Evolutionary conservation across 306 rosid species (phyloP).

Genomic region (Pterocarpus macrocarpus): DNA sequence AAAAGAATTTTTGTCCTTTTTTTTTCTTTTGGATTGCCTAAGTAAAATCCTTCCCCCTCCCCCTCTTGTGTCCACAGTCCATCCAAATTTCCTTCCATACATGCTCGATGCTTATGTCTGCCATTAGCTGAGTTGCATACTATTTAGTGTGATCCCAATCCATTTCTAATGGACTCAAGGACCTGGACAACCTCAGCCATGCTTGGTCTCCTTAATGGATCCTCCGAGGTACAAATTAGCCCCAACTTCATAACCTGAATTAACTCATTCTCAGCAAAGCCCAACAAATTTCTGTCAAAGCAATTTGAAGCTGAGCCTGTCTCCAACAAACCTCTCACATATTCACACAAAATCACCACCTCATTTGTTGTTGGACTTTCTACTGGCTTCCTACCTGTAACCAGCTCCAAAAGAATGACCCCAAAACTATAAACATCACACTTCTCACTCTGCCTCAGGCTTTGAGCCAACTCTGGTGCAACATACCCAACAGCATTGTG

Average conservation of each 20-base stretch:
- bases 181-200: conserved; percentile 99
- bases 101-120: background rate
- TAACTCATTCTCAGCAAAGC: conserved; percentile 84
- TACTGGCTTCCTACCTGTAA: conserved; percentile 95
- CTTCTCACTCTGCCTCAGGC: conserved; percentile 87
- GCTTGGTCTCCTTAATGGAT: conserved; percentile 91
- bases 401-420: conserved; percentile 91
- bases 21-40: conserved; percentile 39
- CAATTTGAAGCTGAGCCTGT: conserved; percentile 83
- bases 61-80: conserved; percentile 34
- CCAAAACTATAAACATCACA: conserved; percentile 97
- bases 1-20: conserved; percentile 56
- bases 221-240: conserved; percentile 86
- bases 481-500: conserved; percentile 92
- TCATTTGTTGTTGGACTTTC: conserved; percentile 86
- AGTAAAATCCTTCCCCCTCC: conserved; percentile 33
- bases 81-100: background rate
- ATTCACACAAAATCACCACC: conserved; percentile 92
- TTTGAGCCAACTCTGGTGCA: conserved; percentile 95
- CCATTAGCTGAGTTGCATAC: conserved; percentile 26
- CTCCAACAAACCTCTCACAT: conserved; percentile 80
- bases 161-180: conserved; percentile 94
- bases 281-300: conserved; percentile 80
- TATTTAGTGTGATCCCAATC: conserved; percentile 64
- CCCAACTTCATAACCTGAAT: conserved; percentile 96